Evolutionary conservation across 2,329 filamentous ascomycete species (phyloP).

Genomic region (Annulohypoxylon truncatum): DNA sequence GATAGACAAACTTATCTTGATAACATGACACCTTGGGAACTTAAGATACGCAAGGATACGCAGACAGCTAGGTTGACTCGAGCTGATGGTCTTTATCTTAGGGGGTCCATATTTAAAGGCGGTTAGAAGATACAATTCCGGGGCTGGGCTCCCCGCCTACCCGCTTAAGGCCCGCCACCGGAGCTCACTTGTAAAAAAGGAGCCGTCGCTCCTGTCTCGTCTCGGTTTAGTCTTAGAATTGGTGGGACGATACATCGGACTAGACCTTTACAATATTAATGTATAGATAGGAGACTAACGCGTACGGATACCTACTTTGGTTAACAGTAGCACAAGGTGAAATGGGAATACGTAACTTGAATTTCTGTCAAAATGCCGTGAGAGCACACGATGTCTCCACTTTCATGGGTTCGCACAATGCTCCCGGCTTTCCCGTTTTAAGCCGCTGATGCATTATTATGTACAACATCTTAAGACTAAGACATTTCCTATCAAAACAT

Average conservation of each 20-base stretch:
- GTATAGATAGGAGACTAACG: neutral
- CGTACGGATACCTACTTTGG: neutral
- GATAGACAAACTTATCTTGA: neutral
- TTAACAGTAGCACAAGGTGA: neutral
- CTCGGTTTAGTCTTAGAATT: conserved; percentile 20
- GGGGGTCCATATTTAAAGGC: conserved; percentile 7
- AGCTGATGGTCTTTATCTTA: neutral
- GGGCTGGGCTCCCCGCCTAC: conserved; percentile 15
- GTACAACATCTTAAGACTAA: neutral
- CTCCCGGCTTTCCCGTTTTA: conserved; percentile 16
- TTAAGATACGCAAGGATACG: neutral
- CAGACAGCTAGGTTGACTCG: neutral
- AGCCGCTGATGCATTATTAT: conserved; percentile 22
- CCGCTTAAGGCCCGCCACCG: conserved; percentile 31
- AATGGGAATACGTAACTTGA: conserved; percentile 15
- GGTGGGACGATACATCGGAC: conserved; percentile 5
- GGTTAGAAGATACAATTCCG: conserved; percentile 10
- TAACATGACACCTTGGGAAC: neutral
- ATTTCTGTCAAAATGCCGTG: neutral
- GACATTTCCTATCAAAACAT: neutral
- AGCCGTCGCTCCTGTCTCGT: conserved; percentile 9
- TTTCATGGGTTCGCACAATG: conserved; percentile 9
- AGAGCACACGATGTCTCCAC: conserved; percentile 1
- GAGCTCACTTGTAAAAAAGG: conserved; percentile 4
- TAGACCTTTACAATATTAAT: neutral